Conservation (phyloP, 2,329 filamentous ascomycete genomes). For the Aureobasidium melanogenum region DNA sequence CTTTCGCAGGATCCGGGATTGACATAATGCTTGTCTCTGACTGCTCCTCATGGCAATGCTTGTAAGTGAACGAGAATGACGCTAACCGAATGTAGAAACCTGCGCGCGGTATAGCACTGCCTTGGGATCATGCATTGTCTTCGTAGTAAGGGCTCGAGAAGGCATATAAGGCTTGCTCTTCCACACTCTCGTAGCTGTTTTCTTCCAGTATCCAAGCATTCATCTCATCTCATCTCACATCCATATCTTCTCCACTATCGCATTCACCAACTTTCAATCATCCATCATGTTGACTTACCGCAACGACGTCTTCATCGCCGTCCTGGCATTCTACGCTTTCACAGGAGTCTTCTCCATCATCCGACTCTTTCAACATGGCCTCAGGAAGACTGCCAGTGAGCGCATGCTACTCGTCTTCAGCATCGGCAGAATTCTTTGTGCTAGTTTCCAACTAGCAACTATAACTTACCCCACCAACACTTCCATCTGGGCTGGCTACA, state of each 20-base stretch:
- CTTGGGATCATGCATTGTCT: neutral
- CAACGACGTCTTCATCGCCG: constrained; percentile 19
- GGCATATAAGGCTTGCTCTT: neutral
- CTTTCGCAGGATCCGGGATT: neutral
- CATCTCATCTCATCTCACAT: neutral
- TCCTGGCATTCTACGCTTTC: constrained; percentile 20
- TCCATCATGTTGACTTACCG: constrained; percentile 5
- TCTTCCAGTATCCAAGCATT: neutral
- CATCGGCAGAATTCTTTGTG: constrained; percentile 21
- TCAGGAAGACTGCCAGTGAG: constrained; percentile 18
- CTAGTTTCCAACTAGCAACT: constrained; percentile 20
- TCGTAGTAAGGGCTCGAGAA: neutral
- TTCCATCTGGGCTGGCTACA: constrained; percentile 16
- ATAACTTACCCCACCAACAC: constrained; percentile 16
- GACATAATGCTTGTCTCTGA: neutral
- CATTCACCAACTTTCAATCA: neutral
- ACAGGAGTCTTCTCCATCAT: neutral
- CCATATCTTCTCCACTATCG: neutral
- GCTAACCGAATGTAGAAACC: neutral
- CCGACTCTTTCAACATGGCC: constrained; percentile 19
- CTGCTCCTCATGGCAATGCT: neutral
- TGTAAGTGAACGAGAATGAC: neutral
- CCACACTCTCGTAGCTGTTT: neutral
- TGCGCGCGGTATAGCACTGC: neutral
- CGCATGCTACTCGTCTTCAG: constrained; percentile 20